Evolutionary conservation across 805 yeast species (phyloP), one percentile per base, ranked within the genome.

Genomic region (Yarrowia alimentaria): DNA sequence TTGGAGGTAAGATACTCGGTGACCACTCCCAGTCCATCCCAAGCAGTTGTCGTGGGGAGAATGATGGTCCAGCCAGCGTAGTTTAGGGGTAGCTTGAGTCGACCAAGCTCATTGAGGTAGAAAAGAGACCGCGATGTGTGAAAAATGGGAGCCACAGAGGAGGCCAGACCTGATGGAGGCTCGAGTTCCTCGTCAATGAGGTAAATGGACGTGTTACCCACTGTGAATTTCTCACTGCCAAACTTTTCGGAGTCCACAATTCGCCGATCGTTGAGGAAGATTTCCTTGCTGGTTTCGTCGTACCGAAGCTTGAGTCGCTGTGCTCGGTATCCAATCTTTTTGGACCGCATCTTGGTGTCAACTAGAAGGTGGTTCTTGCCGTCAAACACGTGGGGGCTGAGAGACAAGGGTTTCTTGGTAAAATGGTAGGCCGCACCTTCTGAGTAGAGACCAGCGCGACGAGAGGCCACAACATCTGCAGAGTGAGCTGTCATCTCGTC

Each of bases 1-100:
- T 87, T 77, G 2, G 64, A 51, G 53, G 78, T 72, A 17, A 90
- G 64, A 61, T 81, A 83, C 33, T 77, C 77, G 42, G 78, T 68
- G 4, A 80, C 74, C 21, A 90, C 68, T 3, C 80, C 85, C 16
- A 80, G 70, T 3, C 68, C 63, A 17, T 74, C 73, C 95, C 96
- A 89, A 0, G 90, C 76, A 32, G 72, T 69, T 22, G 84, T 80
- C 53, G 89, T 81, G 0, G 98, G 98, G 21, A 90, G 68, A 49
- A 90, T 77, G 0, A 83, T 66, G 0, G 96, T 79, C 67, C 88
- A 87, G 0, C 94, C 94, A 16, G 68, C 60, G 16, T 68, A 64
- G 53, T 81, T 83, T n/a, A 43, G 35, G 10, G 73, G 67, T 32
- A 83, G 69, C 53, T 76, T 75, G 17, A 79, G 65, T 24, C 86